phyloP scores from a whole-genome alignment of 768 basidiomycete genomes.

The Lentinula aciculospora region DNA sequence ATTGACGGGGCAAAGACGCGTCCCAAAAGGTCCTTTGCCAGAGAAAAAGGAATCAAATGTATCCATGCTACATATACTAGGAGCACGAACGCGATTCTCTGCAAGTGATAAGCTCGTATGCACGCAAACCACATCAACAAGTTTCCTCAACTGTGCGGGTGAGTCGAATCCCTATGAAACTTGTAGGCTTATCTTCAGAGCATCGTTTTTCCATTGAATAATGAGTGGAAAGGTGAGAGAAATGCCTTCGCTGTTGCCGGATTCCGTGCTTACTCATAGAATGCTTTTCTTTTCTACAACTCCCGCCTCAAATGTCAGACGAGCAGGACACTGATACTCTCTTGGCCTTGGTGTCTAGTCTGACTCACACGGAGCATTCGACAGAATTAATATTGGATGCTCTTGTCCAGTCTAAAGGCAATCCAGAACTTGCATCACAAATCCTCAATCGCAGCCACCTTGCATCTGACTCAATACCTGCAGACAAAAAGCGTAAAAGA shows the following conservation, averaged over 20 bases:
- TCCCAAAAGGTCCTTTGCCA: background rate
- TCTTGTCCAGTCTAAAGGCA: conserved; percentile 49
- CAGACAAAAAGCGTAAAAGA: conserved; percentile 40
- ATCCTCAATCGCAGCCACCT: conserved; percentile 21
- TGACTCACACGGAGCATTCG: conserved; percentile 32
- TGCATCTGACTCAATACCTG: conserved; percentile 8
- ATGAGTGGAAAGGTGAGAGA: background rate
- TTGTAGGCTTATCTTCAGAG: background rate
- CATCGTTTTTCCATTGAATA: background rate
- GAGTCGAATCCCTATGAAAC: background rate
- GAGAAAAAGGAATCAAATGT: background rate
- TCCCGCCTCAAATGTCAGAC: background rate
- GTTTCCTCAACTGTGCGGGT: background rate
- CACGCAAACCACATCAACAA: background rate
- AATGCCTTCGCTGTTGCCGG: background rate
- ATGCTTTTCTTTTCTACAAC: too few species aligned
- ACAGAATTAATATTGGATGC: conserved; percentile 50
- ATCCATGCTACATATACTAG: background rate
- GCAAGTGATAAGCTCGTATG: background rate
- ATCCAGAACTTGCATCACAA: conserved; percentile 46
- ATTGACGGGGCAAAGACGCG: background rate
- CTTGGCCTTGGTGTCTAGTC: conserved; percentile 60
- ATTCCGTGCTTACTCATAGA: background rate
- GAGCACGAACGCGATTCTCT: background rate
- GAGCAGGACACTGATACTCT: conserved; percentile 58